Percentiles rank a stretch among this genome's conserved stretches.
phyloP scores from a whole-genome alignment of 2,329 filamentous ascomycete species.

The Colletotrichum orchidophilum region DNA sequence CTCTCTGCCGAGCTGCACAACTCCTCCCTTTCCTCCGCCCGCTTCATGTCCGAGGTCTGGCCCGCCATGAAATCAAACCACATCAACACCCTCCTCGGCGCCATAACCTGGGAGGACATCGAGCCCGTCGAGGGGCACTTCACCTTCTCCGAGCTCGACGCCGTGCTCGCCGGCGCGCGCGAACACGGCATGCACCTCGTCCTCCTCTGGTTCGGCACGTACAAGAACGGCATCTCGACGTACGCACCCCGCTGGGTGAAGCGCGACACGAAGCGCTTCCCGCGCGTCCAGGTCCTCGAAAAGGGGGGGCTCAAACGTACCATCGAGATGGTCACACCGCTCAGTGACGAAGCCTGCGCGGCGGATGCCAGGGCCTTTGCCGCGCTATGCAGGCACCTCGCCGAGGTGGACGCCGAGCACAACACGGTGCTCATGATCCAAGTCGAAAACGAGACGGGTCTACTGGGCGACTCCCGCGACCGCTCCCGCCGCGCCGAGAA shows the following conservation, averaged over 20 bases:
- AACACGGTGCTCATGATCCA: constrained; percentile 65
- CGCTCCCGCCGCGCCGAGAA: constrained; percentile 50
- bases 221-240: constrained; percentile 50
- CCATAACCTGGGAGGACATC: constrained; percentile 49
- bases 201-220: constrained; percentile 50
- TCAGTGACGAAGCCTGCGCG: constrained; percentile 40
- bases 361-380: constrained; percentile 46
- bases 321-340: constrained; percentile 45
- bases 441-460: constrained; percentile 64
- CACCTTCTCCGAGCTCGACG: constrained; percentile 46
- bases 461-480: constrained; percentile 62
- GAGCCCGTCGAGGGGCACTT: constrained; percentile 47
- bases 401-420: constrained; percentile 54
- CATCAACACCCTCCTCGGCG: constrained; percentile 49
- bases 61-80: constrained; percentile 43
- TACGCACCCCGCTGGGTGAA: constrained; percentile 48
- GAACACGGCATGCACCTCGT: constrained; percentile 46
- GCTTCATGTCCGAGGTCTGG: constrained; percentile 45
- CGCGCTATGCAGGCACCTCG: constrained; percentile 44
- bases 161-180: constrained; percentile 43
- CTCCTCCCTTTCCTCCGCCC: constrained; percentile 45
- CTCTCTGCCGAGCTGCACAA: constrained; percentile 48
- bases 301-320: constrained; percentile 44
- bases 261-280: constrained; percentile 46
- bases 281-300: constrained; percentile 43